Percentiles rank a stretch among this genome's conserved stretches.
Conservation (phyloP, 2,329 filamentous ascomycete species). For the Penicillium decumbens region DNA sequence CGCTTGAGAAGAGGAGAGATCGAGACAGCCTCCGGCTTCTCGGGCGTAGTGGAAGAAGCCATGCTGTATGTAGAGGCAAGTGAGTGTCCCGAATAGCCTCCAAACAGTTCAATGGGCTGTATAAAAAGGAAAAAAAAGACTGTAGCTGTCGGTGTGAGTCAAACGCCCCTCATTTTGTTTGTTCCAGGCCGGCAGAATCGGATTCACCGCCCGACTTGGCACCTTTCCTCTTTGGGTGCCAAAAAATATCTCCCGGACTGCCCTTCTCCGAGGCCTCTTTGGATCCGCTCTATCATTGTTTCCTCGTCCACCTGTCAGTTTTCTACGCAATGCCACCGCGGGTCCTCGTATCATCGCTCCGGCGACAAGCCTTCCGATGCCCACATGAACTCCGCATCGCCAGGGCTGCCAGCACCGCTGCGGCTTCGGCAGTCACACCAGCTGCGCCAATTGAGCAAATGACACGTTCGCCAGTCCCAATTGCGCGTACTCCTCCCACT, state of each 20-base stretch:
- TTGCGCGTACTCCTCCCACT: constrained; percentile 54
- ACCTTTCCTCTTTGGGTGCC: constrained; percentile 15
- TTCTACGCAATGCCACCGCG: constrained; percentile 50
- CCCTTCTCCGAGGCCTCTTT: constrained; percentile 12
- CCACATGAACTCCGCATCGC: constrained; percentile 39
- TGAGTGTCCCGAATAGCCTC: neutral
- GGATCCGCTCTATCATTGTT: constrained; percentile 10
- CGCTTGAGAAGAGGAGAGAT: constrained; percentile 48
- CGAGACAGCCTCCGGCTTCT: constrained; percentile 39
- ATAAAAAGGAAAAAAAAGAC: neutral
- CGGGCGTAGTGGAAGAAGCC: constrained; percentile 25
- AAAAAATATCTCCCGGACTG: constrained; percentile 24
- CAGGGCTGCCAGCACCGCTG: constrained; percentile 41
- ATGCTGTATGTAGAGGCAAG: constrained; percentile 1
- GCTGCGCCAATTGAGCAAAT: constrained; percentile 51
- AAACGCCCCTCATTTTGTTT: constrained; percentile 15
- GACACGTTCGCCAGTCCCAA: constrained; percentile 40
- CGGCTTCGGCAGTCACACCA: constrained; percentile 49
- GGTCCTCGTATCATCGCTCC: constrained; percentile 42
- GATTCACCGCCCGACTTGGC: constrained; percentile 6
- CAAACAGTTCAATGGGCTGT: neutral
- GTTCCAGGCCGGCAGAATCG: constrained; percentile 15
- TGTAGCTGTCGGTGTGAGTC: constrained; percentile 8
- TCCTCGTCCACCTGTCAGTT: constrained; percentile 3
- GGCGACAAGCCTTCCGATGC: constrained; percentile 34